These are phyloP conservation scores for Hypoxylon sp. DNA, from an alignment of 2,329 filamentous ascomycete genomes.

Conservation along the genomic window DNA sequence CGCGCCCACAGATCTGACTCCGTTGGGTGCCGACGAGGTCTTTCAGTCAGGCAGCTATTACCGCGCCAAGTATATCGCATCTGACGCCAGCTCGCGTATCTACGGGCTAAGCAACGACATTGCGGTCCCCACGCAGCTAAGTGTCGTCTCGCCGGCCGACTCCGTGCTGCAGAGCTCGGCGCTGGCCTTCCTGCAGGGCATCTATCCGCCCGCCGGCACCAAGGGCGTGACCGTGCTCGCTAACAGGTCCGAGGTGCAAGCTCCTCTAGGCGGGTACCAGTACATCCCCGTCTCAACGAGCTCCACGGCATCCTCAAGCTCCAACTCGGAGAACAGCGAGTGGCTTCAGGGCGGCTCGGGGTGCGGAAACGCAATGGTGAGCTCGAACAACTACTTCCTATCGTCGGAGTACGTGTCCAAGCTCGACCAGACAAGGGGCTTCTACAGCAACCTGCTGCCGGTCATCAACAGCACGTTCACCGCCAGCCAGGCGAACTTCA, in stretches of 20 bases:
- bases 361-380: slow-evolving; percentile 69
- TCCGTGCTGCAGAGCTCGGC: slow-evolving; percentile 86
- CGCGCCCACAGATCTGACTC: slow-evolving; percentile 79
- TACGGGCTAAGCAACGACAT: slow-evolving; percentile 75
- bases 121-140: slow-evolving; percentile 79
- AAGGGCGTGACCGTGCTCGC: slow-evolving; percentile 73
- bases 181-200: slow-evolving; percentile 83
- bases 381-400: slow-evolving; percentile 69
- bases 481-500: slow-evolving; percentile 64
- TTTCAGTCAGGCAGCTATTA: slow-evolving; percentile 81
- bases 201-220: slow-evolving; percentile 83
- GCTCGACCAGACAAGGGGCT: slow-evolving; percentile 70
- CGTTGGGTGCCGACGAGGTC: slow-evolving; percentile 83
- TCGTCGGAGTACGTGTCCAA: slow-evolving; percentile 63
- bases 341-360: slow-evolving; percentile 73
- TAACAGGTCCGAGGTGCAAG: slow-evolving; percentile 76
- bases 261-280: slow-evolving; percentile 86
- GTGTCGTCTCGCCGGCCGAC: slow-evolving; percentile 80
- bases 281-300: slow-evolving; percentile 81
- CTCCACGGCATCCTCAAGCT: slow-evolving; percentile 66
- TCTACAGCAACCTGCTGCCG: slow-evolving; percentile 69
- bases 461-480: slow-evolving; percentile 69
- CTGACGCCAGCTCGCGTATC: slow-evolving; percentile 73
- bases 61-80: slow-evolving; percentile 79
- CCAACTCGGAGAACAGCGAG: slow-evolving; percentile 68